Percentiles rank a stretch among this genome's conserved stretches.
phyloP scores from a whole-genome alignment of 208 protist genomes.

The Trypanosoma avium region DNA sequence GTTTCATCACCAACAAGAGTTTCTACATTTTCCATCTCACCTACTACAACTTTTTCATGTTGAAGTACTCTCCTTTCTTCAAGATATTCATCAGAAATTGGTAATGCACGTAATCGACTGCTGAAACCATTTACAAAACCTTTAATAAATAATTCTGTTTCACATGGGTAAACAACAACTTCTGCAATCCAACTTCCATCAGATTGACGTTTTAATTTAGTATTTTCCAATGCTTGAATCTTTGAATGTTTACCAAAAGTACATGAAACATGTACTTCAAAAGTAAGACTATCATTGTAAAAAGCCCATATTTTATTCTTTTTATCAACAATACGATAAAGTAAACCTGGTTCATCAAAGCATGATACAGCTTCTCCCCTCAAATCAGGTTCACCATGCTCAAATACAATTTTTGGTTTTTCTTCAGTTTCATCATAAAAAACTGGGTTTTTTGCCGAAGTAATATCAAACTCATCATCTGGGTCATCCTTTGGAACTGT shows the following conservation, averaged over 20 bases:
- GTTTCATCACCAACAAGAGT: conserved; percentile 43
- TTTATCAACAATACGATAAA: conserved; percentile 81
- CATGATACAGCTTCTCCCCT: conserved; percentile 73
- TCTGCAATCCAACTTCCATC: conserved; percentile 57
- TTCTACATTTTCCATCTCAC: conserved; percentile 57
- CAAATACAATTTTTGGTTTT: conserved; percentile 38
- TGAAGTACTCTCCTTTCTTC: conserved; percentile 37
- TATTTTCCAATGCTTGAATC: conserved; percentile 73
- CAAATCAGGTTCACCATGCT: conserved; percentile 66
- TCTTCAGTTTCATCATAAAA: conserved; percentile 30
- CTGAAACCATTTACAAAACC: conserved; percentile 85
- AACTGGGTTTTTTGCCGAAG: conserved; percentile 46
- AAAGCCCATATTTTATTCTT: conserved; percentile 81
- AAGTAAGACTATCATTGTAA: conserved; percentile 84
- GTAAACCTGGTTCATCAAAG: conserved; percentile 78
- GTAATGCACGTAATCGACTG: conserved; percentile 68
- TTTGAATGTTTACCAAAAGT: conserved; percentile 80
- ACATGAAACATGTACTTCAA: conserved; percentile 71
- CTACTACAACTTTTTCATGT: conserved; percentile 35
- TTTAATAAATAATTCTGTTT: conserved; percentile 80
- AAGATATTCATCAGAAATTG: conserved; percentile 73
- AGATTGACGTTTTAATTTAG: conserved; percentile 33
- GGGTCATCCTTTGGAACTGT: conserved; percentile 44
- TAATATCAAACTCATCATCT: conserved; percentile 83
- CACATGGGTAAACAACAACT: conserved; percentile 69